A percentile compares a stretch with the other conserved stretches of the same genome.
phyloP scores from a whole-genome alignment of 2,329 filamentous ascomycete species.

The Xylariales sp. region DNA sequence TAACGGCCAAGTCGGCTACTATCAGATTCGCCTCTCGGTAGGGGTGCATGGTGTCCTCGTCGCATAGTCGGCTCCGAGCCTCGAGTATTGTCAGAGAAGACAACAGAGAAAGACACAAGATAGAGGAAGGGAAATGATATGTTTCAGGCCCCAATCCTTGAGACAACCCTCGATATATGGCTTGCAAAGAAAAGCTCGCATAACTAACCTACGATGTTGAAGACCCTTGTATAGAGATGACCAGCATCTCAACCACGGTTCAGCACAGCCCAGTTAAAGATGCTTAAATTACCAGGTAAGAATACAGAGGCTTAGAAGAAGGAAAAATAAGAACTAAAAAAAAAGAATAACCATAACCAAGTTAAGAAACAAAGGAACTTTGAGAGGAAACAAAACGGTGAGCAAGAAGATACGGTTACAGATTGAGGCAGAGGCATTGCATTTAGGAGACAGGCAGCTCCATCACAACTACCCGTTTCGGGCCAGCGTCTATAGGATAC shows the following conservation, averaged over 20 bases:
- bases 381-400: slow-evolving; percentile 40
- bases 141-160: slow-evolving; percentile 42
- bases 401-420: slow-evolving; percentile 42
- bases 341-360: slow-evolving; percentile 32
- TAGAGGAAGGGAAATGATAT: slow-evolving; percentile 29
- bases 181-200: slow-evolving; percentile 37
- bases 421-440: slow-evolving; percentile 42
- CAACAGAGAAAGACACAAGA: slow-evolving; percentile 20
- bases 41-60: slow-evolving; percentile 42
- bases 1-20: slow-evolving; percentile 37
- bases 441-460: slow-evolving; percentile 37
- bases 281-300: slow-evolving; percentile 44
- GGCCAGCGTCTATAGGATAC: slow-evolving; percentile 34
- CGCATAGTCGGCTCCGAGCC: slow-evolving; percentile 34
- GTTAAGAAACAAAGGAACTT: slow-evolving; percentile 31
- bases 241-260: slow-evolving; percentile 51
- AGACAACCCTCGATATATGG: slow-evolving; percentile 39
- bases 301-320: slow-evolving; percentile 45
- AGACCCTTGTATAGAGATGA: slow-evolving; percentile 46
- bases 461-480: slow-evolving; percentile 35
- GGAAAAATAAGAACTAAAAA: slow-evolving; percentile 31
- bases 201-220: slow-evolving; percentile 51
- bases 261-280: slow-evolving; percentile 47
- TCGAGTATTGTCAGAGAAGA: slow-evolving; percentile 29
- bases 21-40: slow-evolving; percentile 33